Evolutionary conservation across 352 stramenopile species (phyloP).

Genomic region (Stramenopiles sp.): DNA sequence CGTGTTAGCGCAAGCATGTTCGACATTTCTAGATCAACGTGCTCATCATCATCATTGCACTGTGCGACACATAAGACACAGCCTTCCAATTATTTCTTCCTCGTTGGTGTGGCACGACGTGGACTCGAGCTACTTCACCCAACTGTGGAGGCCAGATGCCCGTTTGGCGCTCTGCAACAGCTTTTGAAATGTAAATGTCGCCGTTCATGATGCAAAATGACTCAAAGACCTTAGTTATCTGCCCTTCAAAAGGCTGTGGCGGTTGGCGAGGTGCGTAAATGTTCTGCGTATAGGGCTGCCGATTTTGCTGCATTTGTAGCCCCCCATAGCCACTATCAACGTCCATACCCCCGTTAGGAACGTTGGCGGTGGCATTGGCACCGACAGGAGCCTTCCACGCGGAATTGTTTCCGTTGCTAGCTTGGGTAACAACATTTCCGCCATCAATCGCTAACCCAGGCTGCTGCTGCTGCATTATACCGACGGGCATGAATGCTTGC

Average conservation of each 20-base stretch:
- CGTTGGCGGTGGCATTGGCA: too few relatives aligned
- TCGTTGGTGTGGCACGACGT: background rate
- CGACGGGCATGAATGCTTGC: background rate
- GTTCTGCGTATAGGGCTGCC: background rate
- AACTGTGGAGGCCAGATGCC: background rate
- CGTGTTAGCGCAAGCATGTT: too few relatives aligned
- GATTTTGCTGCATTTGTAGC: background rate
- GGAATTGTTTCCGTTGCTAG: too few relatives aligned
- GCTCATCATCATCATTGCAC: conserved; percentile 16
- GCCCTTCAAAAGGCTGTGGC: background rate
- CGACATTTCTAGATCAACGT: background rate
- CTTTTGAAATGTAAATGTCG: conserved; percentile 1
- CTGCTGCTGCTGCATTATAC: background rate
- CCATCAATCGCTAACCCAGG: background rate
- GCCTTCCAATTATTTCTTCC: conserved; percentile 12
- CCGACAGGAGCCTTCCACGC: too few relatives aligned
- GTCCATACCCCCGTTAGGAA: background rate
- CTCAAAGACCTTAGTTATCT: background rate
- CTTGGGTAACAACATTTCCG: background rate
- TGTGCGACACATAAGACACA: background rate
- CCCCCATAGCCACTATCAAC: background rate
- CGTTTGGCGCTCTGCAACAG: background rate
- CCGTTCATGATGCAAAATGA: conserved; percentile 3
- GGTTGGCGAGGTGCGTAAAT: background rate
- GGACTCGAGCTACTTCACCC: background rate